phyloP scores from a whole-genome alignment of 441 rosid species.

The Erysimum pusillum region DNA sequence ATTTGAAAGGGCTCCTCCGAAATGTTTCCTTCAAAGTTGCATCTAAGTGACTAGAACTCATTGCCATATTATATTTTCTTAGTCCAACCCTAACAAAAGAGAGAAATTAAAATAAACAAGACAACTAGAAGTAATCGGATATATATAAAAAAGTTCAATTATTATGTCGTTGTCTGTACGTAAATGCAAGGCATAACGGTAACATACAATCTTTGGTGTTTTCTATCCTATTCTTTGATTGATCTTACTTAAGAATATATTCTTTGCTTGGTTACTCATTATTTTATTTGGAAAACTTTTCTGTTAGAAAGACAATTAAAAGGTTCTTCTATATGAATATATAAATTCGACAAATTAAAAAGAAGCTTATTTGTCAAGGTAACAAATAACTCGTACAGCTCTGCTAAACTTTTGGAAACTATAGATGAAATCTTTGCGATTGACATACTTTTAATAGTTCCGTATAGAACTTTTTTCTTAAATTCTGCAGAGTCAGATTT shows the following conservation, averaged over 20 bases:
- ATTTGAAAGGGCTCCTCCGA: constrained; percentile 48
- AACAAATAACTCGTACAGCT: neutral
- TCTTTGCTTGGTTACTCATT: constrained; percentile 40
- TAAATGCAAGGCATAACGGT: constrained; percentile 39
- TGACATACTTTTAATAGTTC: too few species aligned
- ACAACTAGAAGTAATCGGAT: neutral
- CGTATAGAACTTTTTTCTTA: too few species aligned
- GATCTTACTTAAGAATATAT: constrained; percentile 26
- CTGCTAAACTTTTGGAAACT: neutral
- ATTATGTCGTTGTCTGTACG: constrained; percentile 16
- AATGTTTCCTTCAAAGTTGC: constrained; percentile 27
- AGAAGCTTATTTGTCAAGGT: neutral
- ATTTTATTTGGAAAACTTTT: constrained; percentile 15
- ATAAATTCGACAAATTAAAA: neutral
- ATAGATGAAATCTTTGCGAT: too few species aligned
- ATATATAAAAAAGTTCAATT: neutral
- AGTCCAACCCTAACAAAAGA: constrained; percentile 3
- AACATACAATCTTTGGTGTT: constrained; percentile 10
- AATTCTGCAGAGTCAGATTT: too few species aligned
- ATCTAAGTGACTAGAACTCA: constrained; percentile 38
- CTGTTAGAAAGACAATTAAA: constrained; percentile 4
- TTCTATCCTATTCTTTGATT: constrained; percentile 10
- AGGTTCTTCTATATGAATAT: constrained; percentile 6
- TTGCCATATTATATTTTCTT: constrained; percentile 7
- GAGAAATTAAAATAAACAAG: neutral